Evolutionary conservation across 306 rosid species (phyloP), one percentile per base, ranked within the genome.

Genomic region (Pterocarpus santalinus): DNA sequence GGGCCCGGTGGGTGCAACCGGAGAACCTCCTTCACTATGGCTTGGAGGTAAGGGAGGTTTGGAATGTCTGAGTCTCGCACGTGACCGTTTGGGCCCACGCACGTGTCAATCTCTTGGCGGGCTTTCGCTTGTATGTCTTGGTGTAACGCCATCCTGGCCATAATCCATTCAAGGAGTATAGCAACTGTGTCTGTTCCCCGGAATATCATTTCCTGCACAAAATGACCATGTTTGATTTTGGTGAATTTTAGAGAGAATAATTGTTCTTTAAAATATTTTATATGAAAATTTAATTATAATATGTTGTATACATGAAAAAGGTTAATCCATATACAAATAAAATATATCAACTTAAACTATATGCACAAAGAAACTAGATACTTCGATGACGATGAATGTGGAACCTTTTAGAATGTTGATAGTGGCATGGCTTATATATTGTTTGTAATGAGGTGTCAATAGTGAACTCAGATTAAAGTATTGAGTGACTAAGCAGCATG

Each of bases 1-100:
- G 97, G 95, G 22, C 94, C 95, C 0, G 97, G 97, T 0, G 94
- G 97, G 80, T 92, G 97, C 36, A 90, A 43, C 0, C 95, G 85
- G 2, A 90, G 94, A 35, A 87, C 97, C 82, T 92, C 97, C 71
- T 92, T 92, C 4, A 92, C 95, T 38, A 91, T 77, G 34, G 94
- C 90, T 55, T 92, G 92, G 49, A 92, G 95, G 75, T 86, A 92
- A 1, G 86, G 90, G 11, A 92, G 90, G 8, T 79, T 88, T 3
- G 86, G 80, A 22, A 92, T 58, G 84, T 92, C 89, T 7, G 89
- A 85, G 66, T 92, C 95, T 41, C 46, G 82, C 89, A 90, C 92
- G 80, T 75, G 85, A 82, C 84, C 6, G 3, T 73, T 53, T 16
- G 7, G 52, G 34, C 89, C 91, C 0, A 90, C 69, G 65, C 84